Conservation (phyloP, 495 filamentous ascomycete genomes). For the Amorphotheca resinae region DNA sequence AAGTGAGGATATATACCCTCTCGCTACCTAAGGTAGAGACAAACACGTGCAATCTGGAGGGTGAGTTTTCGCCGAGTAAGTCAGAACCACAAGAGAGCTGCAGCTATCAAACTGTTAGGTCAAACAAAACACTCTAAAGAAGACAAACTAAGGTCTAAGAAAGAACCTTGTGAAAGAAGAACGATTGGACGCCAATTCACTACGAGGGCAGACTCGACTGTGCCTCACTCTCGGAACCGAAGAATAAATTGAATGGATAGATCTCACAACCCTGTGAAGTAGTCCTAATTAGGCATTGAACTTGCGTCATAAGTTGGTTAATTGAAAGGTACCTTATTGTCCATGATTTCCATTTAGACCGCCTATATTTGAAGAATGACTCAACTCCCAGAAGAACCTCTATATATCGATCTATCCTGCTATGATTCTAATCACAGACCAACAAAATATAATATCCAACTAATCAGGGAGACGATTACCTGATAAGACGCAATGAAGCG, state of each 20-base stretch:
- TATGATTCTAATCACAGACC: conserved; percentile 5
- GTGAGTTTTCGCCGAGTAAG: too few relatives aligned
- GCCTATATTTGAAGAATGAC: conserved; percentile 5
- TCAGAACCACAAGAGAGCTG: too few relatives aligned
- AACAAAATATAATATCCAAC: conserved; percentile 6
- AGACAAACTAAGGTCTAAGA: neutral
- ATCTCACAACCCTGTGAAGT: neutral
- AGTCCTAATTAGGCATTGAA: neutral
- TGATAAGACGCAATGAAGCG: conserved; percentile 9
- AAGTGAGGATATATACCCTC: too few relatives aligned
- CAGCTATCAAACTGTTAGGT: too few relatives aligned
- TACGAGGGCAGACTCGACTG: neutral
- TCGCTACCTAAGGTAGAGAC: too few relatives aligned
- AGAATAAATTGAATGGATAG: conserved; percentile 2
- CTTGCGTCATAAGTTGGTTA: neutral
- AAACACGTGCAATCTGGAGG: too few relatives aligned
- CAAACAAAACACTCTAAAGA: too few relatives aligned
- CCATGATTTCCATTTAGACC: conserved; percentile 1
- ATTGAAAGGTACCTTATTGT: neutral
- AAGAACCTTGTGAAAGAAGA: neutral
- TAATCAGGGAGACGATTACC: conserved; percentile 4
- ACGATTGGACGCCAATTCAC: neutral
- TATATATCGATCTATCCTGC: conserved; percentile 3
- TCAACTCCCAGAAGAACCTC: conserved; percentile 5
- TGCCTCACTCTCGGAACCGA: neutral